Conservation (phyloP, 2,329 filamentous ascomycete species). For the Ophioceras dolichostomum region DNA sequence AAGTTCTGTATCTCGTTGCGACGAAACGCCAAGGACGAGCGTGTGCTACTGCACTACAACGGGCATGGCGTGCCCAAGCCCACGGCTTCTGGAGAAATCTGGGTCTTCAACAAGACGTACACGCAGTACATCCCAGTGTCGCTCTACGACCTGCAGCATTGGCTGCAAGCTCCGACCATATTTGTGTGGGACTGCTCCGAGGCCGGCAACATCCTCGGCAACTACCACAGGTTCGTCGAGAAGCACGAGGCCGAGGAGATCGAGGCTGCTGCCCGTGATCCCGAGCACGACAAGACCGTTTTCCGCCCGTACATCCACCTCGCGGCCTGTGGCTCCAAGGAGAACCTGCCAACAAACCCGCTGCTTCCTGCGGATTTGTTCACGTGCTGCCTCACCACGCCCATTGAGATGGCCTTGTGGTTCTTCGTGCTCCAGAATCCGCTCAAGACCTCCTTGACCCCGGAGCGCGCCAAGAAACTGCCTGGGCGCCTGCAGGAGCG, state of each 20-base stretch:
- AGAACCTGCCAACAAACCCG: constrained; percentile 91
- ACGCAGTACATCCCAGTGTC: constrained; percentile 98
- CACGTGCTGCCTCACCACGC: constrained; percentile 89
- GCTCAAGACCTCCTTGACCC: constrained; percentile 51
- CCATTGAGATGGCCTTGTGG: constrained; percentile 92
- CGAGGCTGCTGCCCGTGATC: constrained; percentile 63
- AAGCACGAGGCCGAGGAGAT: constrained; percentile 88
- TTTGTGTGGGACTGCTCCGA: constrained; percentile 98
- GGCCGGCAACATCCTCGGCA: constrained; percentile 87
- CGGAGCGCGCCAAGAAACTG: constrained; percentile 78
- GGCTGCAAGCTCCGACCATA: constrained; percentile 89
- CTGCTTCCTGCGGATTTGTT: constrained; percentile 89
- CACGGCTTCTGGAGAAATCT: constrained; percentile 91
- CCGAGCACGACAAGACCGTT: constrained; percentile 68
- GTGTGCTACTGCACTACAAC: constrained; percentile 97
- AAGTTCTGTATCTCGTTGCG: constrained; percentile 88
- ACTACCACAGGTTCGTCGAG: constrained; percentile 88
- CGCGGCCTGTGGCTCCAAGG: constrained; percentile 79
- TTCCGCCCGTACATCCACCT: constrained; percentile 70
- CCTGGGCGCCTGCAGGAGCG: constrained; percentile 87
- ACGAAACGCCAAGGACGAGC: constrained; percentile 87
- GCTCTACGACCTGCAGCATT: constrained; percentile 86
- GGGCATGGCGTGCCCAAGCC: constrained; percentile 95
- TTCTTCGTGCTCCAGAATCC: constrained; percentile 96
- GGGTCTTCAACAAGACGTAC: constrained; percentile 98